phyloP scores from a whole-genome alignment of 2,329 filamentous ascomycete genomes.

The Ceratocystis alfenasii region DNA sequence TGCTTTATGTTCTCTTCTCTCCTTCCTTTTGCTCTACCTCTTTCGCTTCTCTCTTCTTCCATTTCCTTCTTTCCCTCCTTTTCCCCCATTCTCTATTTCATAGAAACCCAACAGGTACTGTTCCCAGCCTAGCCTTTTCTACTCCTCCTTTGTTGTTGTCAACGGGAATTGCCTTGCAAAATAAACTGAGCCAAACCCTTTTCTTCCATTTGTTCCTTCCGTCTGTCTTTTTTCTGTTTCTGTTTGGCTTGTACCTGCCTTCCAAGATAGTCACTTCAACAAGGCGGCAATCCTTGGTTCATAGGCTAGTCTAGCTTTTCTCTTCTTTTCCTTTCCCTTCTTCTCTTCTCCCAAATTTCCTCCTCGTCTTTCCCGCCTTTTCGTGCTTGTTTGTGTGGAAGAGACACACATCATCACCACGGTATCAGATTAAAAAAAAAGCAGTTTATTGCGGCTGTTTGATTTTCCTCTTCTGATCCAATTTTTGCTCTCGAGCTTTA shows the following conservation, averaged over 20 bases:
- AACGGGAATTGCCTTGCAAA: neutral
- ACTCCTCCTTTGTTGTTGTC: neutral
- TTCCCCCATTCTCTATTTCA: neutral
- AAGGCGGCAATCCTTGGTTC: no score
- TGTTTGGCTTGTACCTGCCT: neutral
- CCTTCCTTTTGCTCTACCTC: neutral
- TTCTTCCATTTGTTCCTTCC: slow-evolving; percentile 17
- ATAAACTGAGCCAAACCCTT: slow-evolving; percentile 18
- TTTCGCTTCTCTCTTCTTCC: neutral
- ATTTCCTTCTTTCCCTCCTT: neutral
- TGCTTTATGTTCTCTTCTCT: no score
- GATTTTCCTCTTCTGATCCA: neutral
- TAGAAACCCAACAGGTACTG: neutral
- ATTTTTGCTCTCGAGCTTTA: neutral
- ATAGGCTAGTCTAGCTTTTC: neutral
- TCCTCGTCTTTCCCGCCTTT: slow-evolving; percentile 1
- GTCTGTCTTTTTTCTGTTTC: neutral
- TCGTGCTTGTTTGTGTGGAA: neutral
- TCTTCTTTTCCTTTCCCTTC: slow-evolving; percentile 8
- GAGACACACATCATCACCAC: neutral
- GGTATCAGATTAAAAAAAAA: neutral
- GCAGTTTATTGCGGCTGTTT: neutral
- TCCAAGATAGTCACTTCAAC: neutral
- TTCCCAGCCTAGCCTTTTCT: neutral
- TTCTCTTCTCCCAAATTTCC: neutral